phyloP scores from a whole-genome alignment of 2,329 filamentous ascomycete species.

The Ceratocystis albifundus region DNA sequence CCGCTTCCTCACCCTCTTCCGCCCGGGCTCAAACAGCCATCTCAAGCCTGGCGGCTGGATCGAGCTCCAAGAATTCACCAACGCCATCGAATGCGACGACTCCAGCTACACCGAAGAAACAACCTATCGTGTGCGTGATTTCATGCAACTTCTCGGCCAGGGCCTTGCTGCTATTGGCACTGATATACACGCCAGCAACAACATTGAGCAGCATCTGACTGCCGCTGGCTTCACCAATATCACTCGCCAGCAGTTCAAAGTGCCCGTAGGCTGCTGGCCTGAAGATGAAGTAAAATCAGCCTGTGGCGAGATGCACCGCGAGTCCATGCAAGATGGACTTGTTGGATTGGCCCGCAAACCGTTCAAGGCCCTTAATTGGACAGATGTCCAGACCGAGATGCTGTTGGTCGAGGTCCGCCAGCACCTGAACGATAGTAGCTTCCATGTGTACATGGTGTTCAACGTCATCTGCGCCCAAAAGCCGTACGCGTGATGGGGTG shows the following conservation, averaged over 20 bases:
- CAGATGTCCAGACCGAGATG: slow-evolving; percentile 34
- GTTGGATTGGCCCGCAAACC: slow-evolving; percentile 33
- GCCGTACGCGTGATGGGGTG: slow-evolving; percentile 25
- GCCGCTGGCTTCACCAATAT: slow-evolving; percentile 36
- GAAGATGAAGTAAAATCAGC: slow-evolving; percentile 32
- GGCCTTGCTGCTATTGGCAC: slow-evolving; percentile 35
- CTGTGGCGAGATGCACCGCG: slow-evolving; percentile 38
- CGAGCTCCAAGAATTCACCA: slow-evolving; percentile 39
- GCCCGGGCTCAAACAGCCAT: slow-evolving; percentile 31
- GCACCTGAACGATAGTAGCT: slow-evolving; percentile 30
- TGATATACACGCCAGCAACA: slow-evolving; percentile 34
- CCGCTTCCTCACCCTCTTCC: not conserved
- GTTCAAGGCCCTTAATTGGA: slow-evolving; percentile 35
- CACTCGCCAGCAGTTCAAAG: slow-evolving; percentile 35
- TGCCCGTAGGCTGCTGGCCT: slow-evolving; percentile 41
- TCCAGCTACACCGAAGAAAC: slow-evolving; percentile 31
- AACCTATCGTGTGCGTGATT: slow-evolving; percentile 39
- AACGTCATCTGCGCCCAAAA: slow-evolving; percentile 34
- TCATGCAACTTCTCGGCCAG: slow-evolving; percentile 32
- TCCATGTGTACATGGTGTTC: slow-evolving; percentile 35
- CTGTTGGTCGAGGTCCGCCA: slow-evolving; percentile 36
- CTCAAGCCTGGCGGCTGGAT: slow-evolving; percentile 42
- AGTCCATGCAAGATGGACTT: slow-evolving; percentile 34
- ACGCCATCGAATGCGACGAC: slow-evolving; percentile 37
- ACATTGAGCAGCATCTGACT: slow-evolving; percentile 31